phyloP scores from a whole-genome alignment of 2,329 filamentous ascomycete species.

The Cadophora malorum region DNA sequence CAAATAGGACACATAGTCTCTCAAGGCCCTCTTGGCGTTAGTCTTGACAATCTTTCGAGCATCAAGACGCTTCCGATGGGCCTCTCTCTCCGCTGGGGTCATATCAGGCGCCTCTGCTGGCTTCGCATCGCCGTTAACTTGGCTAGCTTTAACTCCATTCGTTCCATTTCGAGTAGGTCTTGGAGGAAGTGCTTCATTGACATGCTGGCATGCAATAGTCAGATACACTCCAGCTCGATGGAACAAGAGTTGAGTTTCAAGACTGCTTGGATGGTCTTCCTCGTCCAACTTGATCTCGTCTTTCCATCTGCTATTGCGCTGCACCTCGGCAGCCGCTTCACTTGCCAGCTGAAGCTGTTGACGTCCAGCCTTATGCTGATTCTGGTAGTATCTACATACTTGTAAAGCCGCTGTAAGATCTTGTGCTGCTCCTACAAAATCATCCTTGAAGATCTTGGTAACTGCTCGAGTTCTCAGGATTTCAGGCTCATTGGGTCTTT shows the following conservation, averaged over 20 bases:
- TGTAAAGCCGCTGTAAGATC: slow-evolving; percentile 74
- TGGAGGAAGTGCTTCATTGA: slow-evolving; percentile 59
- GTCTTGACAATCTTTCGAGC: slow-evolving; percentile 73
- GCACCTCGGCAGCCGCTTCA: slow-evolving; percentile 44
- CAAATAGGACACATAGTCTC: slow-evolving; percentile 76
- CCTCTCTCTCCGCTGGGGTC: slow-evolving; percentile 54
- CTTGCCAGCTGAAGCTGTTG: slow-evolving; percentile 59
- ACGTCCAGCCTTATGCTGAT: slow-evolving; percentile 43
- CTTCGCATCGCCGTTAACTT: slow-evolving; percentile 35
- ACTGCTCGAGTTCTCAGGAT: slow-evolving; percentile 76
- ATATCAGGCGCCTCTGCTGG: slow-evolving; percentile 40
- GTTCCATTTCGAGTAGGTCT: slow-evolving; percentile 34
- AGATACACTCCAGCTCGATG: slow-evolving; percentile 77
- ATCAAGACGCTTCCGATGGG: slow-evolving; percentile 55
- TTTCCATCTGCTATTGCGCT: slow-evolving; percentile 49
- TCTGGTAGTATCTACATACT: slow-evolving; percentile 48
- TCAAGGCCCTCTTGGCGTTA: slow-evolving; percentile 76
- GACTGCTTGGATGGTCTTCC: slow-evolving; percentile 74
- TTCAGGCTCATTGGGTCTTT: slow-evolving; percentile 67
- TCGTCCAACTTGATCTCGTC: slow-evolving; percentile 60
- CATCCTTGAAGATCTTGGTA: slow-evolving; percentile 76
- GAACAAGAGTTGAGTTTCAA: slow-evolving; percentile 78
- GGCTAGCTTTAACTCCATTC: slow-evolving; percentile 37
- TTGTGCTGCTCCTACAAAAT: slow-evolving; percentile 70
- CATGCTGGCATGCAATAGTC: slow-evolving; percentile 70